phyloP scores from a whole-genome alignment of 306 rosid genomes.

The Sophora flavescens region DNA sequence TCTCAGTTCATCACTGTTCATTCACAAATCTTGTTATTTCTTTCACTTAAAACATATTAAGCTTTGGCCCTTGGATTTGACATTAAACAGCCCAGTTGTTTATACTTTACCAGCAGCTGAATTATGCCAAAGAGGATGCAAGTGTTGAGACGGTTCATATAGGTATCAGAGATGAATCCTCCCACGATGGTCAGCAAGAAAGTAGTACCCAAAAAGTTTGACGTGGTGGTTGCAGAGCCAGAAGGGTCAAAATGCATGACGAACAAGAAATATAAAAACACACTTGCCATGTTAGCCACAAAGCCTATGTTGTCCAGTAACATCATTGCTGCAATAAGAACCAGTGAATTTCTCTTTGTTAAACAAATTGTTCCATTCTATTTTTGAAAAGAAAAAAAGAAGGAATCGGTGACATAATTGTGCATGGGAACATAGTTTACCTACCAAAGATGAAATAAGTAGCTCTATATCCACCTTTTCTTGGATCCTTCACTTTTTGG shows the following conservation, averaged over 20 bases:
- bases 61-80: not conserved
- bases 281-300: slow-evolving; percentile 69
- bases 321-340: slow-evolving; percentile 50
- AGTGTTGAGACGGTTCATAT: slow-evolving; percentile 65
- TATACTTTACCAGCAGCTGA: slow-evolving; percentile 55
- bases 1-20: too few species aligned
- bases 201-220: slow-evolving; percentile 61
- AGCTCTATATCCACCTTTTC: slow-evolving; percentile 58
- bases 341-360: not conserved
- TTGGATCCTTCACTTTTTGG: slow-evolving; percentile 28
- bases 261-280: slow-evolving; percentile 59
- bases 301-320: slow-evolving; percentile 63
- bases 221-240: slow-evolving; percentile 60
- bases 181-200: slow-evolving; percentile 64
- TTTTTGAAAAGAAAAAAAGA: not conserved
- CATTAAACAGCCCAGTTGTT: not conserved
- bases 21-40: not conserved
- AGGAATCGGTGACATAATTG: not conserved
- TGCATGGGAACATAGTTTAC: slow-evolving; percentile 23
- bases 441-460: slow-evolving; percentile 51
- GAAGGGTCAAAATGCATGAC: slow-evolving; percentile 54
- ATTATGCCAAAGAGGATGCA: slow-evolving; percentile 59
- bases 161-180: slow-evolving; percentile 69
- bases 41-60: not conserved
- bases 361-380: not conserved